A percentile compares a stretch with the other conserved stretches of the same genome.
Conservation (phyloP, 768 basidiomycete genomes). For the Psilocybe cyanescens region DNA sequence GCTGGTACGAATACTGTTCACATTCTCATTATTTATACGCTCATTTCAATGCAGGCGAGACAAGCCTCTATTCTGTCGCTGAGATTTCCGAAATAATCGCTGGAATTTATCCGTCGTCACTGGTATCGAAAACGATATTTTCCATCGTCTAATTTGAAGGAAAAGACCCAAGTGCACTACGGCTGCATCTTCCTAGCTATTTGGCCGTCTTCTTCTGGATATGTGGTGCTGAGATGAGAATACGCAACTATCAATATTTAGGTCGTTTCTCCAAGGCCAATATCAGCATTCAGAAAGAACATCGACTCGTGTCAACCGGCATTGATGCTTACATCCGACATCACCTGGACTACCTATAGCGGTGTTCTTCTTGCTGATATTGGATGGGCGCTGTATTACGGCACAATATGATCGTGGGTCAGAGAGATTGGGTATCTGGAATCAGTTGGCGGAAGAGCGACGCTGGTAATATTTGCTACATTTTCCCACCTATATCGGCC, state of each 20-base stretch:
- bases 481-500: constrained; percentile 6
- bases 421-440: constrained; percentile 27
- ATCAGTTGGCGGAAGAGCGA: constrained; percentile 29
- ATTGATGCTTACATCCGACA: constrained; percentile 48
- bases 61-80: constrained; percentile 1
- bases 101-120: constrained; percentile 3
- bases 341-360: constrained; percentile 37
- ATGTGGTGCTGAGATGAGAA: constrained; percentile 9
- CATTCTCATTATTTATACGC: not conserved
- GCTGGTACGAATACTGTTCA: not conserved
- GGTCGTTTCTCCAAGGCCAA: constrained; percentile 22
- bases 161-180: constrained; percentile 11
- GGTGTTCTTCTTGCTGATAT: constrained; percentile 31
- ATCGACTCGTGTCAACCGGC: constrained; percentile 44
- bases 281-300: constrained; percentile 40
- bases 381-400: constrained; percentile 16
- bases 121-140: constrained; percentile 7
- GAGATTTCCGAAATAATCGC: constrained; percentile 17
- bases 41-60: not conserved
- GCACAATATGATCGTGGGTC: constrained; percentile 19
- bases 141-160: constrained; percentile 7
- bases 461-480: constrained; percentile 30
- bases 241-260: constrained; percentile 16
- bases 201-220: constrained; percentile 14
- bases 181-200: not conserved